Conservation (phyloP, 495 filamentous ascomycete species). For the Haplographium delicatum region DNA sequence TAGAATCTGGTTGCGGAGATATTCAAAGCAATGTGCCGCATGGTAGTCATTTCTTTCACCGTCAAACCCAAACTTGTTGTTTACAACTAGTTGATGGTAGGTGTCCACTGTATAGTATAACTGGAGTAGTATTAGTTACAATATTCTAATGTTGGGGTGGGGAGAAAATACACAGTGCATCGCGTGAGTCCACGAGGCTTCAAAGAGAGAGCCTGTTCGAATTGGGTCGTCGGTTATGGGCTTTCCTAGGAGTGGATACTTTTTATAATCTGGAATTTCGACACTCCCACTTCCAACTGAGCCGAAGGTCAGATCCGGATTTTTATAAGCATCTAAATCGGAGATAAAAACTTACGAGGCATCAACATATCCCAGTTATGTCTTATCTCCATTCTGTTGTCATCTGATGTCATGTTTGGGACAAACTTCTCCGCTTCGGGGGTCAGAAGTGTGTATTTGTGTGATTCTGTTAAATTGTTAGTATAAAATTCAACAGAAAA, state of each 20-base stretch:
- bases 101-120: constrained; percentile 29
- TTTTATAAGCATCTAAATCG: background rate
- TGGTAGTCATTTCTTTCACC: constrained; percentile 27
- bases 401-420: constrained; percentile 27
- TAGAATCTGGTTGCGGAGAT: constrained; percentile 27
- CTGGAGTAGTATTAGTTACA: constrained; percentile 2
- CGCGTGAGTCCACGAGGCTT: constrained; percentile 31
- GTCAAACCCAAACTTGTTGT: constrained; percentile 20
- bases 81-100: constrained; percentile 28
- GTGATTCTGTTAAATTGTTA: constrained; percentile 12
- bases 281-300: constrained; percentile 28
- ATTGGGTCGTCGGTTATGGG: constrained; percentile 29
- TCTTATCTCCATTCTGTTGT: constrained; percentile 25
- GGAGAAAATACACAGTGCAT: constrained; percentile 24
- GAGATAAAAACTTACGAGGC: constrained; percentile 21
- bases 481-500: too few species aligned
- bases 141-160: background rate
- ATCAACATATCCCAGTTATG: constrained; percentile 29
- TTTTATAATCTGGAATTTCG: constrained; percentile 24
- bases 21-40: constrained; percentile 31
- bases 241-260: constrained; percentile 28
- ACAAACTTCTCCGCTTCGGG: constrained; percentile 25
- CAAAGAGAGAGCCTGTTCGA: constrained; percentile 26
- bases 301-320: too few species aligned
- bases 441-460: constrained; percentile 25